Base-by-base conservation (phyloP, 2,329 filamentous ascomycete species). In the Cytospora piceae region DNA sequence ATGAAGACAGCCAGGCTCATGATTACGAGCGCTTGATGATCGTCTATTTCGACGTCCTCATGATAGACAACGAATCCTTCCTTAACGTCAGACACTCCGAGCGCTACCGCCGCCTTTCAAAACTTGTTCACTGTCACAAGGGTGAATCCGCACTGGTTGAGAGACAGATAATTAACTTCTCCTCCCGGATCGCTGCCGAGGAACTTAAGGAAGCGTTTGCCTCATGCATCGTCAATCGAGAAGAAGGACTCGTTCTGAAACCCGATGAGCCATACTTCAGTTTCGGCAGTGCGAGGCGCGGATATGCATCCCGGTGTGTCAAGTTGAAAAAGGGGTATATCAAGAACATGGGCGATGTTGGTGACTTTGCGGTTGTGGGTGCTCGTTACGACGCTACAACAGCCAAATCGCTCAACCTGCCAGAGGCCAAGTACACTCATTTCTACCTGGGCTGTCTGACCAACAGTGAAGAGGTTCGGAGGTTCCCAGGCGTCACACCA, bases 281-380 rank as follows among this genome's bases (percentile, higher is more conserved):
- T 63, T 85, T 83, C 69, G 73, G 68, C 34, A 72, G 72, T 54
- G 71, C 69, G 55, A 71, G 71, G 52, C 70, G 77, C 71, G 68
- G 81, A 34, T 80, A 79, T 66, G 73, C 76, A 3, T 80, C 80
- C 17, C 81, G 79, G 64, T 90, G 87, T 74, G 91, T 97, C 72
- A 97, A 97, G 77, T 77, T 97, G 52, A 97, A 97, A 76, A 93
- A 93, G 72, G 92, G 95, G 72, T 96, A 96, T 71, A 85, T 96
- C 46, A 82, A 84, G 31, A 87, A 87, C 3, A 86, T 94, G 73
- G 92, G 93, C 0, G 93, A 96, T 67, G 87, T 93, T 34, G 91
- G 91, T 12, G 94, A 97, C 74, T 91, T 97, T 73, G 89, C 90
- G 2, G 83, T 94, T 1, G 80, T 97, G 3, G 93, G 92, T 0